A percentile compares a stretch with the other conserved stretches of the same genome.
phyloP scores from a whole-genome alignment of 2,329 filamentous ascomycete species.

The Grosmannia huntii region DNA sequence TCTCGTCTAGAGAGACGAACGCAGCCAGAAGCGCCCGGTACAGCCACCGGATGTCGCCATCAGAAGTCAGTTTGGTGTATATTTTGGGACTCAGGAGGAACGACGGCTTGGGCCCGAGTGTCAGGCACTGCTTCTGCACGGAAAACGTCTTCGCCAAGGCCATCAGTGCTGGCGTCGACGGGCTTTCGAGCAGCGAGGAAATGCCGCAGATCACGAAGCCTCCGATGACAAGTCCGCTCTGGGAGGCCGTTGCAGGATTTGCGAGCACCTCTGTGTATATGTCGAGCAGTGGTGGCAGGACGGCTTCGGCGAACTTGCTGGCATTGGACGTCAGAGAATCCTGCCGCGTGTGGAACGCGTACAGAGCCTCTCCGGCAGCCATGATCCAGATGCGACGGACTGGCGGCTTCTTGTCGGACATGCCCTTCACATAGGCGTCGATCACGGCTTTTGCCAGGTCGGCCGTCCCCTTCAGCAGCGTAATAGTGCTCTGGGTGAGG shows the following conservation, averaged over 20 bases:
- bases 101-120: slow-evolving; percentile 67
- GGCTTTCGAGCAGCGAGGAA: slow-evolving; percentile 37
- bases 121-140: slow-evolving; percentile 52
- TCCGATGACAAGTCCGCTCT: slow-evolving; percentile 69
- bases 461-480: slow-evolving; percentile 43
- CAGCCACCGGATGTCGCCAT: slow-evolving; percentile 71
- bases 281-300: slow-evolving; percentile 46
- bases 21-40: slow-evolving; percentile 55
- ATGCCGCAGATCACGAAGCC: slow-evolving; percentile 64
- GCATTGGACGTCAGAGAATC: slow-evolving; percentile 33
- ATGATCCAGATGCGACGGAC: slow-evolving; percentile 72
- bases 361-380: slow-evolving; percentile 58
- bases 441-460: slow-evolving; percentile 53
- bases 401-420: slow-evolving; percentile 70
- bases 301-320: slow-evolving; percentile 37
- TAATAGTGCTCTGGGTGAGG: slow-evolving; percentile 51
- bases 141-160: slow-evolving; percentile 47
- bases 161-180: slow-evolving; percentile 35
- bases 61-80: slow-evolving; percentile 63
- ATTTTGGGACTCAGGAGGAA: slow-evolving; percentile 76
- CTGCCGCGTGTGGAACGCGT: slow-evolving; percentile 34
- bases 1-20: slow-evolving; percentile 38
- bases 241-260: slow-evolving; percentile 67
- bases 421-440: slow-evolving; percentile 67
- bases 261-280: slow-evolving; percentile 65